A percentile compares a stretch with the other conserved stretches of the same genome.
phyloP scores from a whole-genome alignment of 192 early-diverging fungal species.

The Spizellomyces punctatus region DNA sequence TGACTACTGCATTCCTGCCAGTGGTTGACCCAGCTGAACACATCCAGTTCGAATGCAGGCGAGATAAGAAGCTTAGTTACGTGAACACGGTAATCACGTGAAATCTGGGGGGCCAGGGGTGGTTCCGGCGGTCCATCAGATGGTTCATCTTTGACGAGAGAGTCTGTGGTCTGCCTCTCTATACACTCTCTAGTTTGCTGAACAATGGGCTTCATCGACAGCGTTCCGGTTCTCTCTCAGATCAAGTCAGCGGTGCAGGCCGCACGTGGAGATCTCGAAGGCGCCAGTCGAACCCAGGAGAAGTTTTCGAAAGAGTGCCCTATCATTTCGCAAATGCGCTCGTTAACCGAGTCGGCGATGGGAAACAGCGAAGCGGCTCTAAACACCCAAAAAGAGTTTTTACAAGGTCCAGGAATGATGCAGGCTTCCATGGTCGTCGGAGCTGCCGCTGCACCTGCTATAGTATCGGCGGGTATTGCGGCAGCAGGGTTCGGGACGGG shows the following conservation, averaged over 20 bases:
- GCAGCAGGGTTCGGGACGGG: conserved; percentile 22
- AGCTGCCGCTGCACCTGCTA: conserved; percentile 4
- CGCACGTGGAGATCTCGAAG: conserved; percentile 22
- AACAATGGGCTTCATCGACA: background rate
- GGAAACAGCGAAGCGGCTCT: conserved; percentile 19
- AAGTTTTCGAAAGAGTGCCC: conserved; percentile 12
- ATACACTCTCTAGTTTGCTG: too few species aligned
- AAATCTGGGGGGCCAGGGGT: too few species aligned
- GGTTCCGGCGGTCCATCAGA: too few species aligned
- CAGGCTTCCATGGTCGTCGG: conserved; percentile 19
- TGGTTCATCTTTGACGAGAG: too few species aligned
- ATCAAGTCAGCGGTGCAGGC: conserved; percentile 32
- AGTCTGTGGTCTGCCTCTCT: too few species aligned
- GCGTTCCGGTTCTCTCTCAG: conserved; percentile 15
- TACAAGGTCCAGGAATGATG: conserved; percentile 25
- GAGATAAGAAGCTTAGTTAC: too few species aligned
- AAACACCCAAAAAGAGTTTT: conserved; percentile 23
- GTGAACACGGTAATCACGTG: too few species aligned
- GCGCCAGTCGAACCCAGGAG: conserved; percentile 22
- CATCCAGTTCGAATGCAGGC: too few species aligned
- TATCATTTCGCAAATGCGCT: conserved; percentile 26
- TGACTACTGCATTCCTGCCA: too few species aligned
- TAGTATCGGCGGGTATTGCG: conserved; percentile 15
- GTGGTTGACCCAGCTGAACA: too few species aligned
- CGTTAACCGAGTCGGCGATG: conserved; percentile 5